A percentile compares a stretch with the other conserved stretches of the same genome.
These are phyloP conservation scores for Alternaria sp. DNA, from an alignment of 2,329 filamentous ascomycete species.

Conservation along the genomic window DNA sequence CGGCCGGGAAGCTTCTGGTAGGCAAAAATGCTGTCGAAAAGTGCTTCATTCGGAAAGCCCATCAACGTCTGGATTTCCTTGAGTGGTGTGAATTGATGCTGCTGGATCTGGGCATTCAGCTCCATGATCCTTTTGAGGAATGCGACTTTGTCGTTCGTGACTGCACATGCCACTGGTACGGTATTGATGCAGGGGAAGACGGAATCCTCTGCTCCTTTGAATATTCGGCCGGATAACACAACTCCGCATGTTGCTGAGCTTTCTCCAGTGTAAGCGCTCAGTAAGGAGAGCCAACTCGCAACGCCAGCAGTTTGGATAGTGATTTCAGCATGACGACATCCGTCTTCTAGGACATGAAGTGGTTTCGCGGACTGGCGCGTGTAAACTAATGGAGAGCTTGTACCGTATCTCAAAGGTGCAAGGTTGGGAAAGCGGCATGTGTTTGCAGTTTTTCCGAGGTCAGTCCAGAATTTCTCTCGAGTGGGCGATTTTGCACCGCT, in stretches of 20 bases:
- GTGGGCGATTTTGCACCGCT: slow-evolving; percentile 42
- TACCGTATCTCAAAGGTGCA: slow-evolving; percentile 65
- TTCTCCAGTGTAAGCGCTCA: slow-evolving; percentile 82
- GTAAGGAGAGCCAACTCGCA: slow-evolving; percentile 78
- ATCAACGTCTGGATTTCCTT: slow-evolving; percentile 77
- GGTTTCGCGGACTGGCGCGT: slow-evolving; percentile 52
- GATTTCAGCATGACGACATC: slow-evolving; percentile 67
- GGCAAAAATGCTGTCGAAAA: slow-evolving; percentile 88
- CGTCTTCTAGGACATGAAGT: slow-evolving; percentile 61
- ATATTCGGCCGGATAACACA: slow-evolving; percentile 78
- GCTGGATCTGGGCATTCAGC: slow-evolving; percentile 70
- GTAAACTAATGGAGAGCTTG: slow-evolving; percentile 47
- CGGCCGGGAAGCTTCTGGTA: slow-evolving; percentile 71
- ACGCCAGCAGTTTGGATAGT: slow-evolving; percentile 80
- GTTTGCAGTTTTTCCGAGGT: slow-evolving; percentile 61
- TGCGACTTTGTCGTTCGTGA: slow-evolving; percentile 63
- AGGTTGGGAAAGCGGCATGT: slow-evolving; percentile 80
- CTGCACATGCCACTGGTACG: slow-evolving; percentile 73
- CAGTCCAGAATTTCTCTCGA: slow-evolving; percentile 69
- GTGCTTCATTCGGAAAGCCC: slow-evolving; percentile 67
- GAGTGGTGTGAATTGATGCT: slow-evolving; percentile 76
- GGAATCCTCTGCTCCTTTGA: slow-evolving; percentile 65
- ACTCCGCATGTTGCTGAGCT: slow-evolving; percentile 77
- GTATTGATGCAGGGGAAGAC: slow-evolving; percentile 85
- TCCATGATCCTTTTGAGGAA: slow-evolving; percentile 71